A percentile compares a stretch with the other conserved stretches of the same genome.
Conservation (phyloP, 305 asterid genomes). For the Plantago lanceolata region DNA sequence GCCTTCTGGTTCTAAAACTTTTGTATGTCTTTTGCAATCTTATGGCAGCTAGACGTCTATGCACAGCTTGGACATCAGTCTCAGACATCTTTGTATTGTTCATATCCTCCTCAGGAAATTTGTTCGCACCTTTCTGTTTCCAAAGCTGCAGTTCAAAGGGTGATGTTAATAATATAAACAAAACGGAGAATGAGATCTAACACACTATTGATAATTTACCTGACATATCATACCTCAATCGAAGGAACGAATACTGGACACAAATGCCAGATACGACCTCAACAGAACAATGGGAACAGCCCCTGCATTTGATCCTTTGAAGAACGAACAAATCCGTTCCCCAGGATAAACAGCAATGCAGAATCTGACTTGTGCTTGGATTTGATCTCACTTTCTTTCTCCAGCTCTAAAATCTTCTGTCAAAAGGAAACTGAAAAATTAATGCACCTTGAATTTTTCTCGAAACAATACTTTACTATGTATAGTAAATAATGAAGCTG, state of each 20-base stretch:
- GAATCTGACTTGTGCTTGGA: background rate
- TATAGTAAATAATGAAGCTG: too few species aligned
- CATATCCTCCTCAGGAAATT: background rate
- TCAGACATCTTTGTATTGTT: background rate
- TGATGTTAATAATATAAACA: background rate
- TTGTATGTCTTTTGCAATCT: slow-evolving; percentile 9
- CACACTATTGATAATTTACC: background rate
- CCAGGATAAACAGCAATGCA: background rate
- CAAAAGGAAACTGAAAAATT: background rate
- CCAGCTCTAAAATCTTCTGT: background rate
- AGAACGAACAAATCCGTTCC: background rate
- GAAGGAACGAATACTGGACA: background rate
- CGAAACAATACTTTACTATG: too few species aligned
- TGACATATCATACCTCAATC: background rate
- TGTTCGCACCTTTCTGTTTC: background rate
- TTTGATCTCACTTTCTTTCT: background rate
- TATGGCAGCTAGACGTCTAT: background rate
- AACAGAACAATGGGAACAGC: background rate
- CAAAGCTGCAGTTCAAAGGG: background rate
- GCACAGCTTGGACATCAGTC: background rate
- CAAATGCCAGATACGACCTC: background rate
- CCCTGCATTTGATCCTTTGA: background rate
- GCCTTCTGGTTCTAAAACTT: slow-evolving; percentile 13
- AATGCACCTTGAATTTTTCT: background rate
- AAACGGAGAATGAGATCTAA: background rate